A percentile compares a stretch with the other conserved stretches of the same genome.
Conservation (phyloP, 257 asterid genomes). For the Linaria vulgaris region DNA sequence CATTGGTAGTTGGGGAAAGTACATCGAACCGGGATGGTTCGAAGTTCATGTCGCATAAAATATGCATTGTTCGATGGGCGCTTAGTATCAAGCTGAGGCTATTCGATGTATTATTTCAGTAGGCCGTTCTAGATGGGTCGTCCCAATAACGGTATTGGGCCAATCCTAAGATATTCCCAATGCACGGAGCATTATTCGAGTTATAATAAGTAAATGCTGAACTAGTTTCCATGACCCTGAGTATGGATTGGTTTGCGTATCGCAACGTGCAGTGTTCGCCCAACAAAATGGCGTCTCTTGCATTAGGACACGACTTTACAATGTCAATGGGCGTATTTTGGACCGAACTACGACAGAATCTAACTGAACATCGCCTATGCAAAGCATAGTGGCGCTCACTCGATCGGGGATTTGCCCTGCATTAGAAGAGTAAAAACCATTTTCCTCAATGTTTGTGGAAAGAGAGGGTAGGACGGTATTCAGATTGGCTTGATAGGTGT, state of each 20-base stretch:
- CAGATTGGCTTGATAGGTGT: slow-evolving; percentile 1
- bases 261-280: background rate
- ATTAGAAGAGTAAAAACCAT: background rate
- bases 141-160: no score
- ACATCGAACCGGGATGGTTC: no score
- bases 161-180: no score
- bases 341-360: background rate
- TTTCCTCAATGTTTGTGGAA: background rate
- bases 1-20: no score
- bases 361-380: background rate
- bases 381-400: background rate
- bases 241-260: no score
- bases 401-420: background rate
- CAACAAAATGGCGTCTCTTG: background rate
- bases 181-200: background rate
- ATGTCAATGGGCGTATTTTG: background rate
- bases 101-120: no score
- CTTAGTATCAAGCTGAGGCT: no score
- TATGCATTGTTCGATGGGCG: no score
- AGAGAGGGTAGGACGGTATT: background rate
- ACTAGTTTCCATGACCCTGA: background rate
- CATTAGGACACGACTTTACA: background rate
- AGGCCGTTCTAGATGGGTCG: no score
- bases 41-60: no score
- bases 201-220: accelerated